Percentiles rank a stretch among this genome's conserved stretches.
Evolutionary conservation across 2,329 filamentous ascomycete genomes (phyloP).

Genomic region (Diaporthe citrichinensis): DNA sequence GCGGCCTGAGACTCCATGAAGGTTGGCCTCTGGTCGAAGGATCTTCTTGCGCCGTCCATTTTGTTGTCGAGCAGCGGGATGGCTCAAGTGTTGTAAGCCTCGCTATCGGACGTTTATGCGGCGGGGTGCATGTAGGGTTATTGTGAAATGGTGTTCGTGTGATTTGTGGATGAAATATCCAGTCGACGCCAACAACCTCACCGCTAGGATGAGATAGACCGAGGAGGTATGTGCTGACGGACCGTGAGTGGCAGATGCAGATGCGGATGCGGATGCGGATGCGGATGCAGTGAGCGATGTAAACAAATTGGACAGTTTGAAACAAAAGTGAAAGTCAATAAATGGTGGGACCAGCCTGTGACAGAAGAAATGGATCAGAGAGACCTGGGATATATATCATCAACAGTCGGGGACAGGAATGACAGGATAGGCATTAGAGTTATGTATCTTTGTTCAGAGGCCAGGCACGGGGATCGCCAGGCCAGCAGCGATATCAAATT

Average conservation of each 20-base stretch:
- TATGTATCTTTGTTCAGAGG: slow-evolving; percentile 6
- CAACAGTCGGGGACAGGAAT: not conserved
- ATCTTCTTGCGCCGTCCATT: slow-evolving; percentile 20
- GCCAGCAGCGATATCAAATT: slow-evolving; percentile 4
- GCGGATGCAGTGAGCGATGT: not conserved
- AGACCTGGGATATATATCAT: slow-evolving; percentile 18
- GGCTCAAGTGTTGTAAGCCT: slow-evolving; percentile 4
- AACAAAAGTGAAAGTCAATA: slow-evolving; percentile 18
- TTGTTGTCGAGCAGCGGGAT: slow-evolving; percentile 11
- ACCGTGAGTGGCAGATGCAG: not conserved
- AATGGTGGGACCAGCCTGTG: slow-evolving; percentile 33
- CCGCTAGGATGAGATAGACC: slow-evolving; percentile 11
- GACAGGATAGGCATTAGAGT: slow-evolving; percentile 5
- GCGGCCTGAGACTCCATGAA: slow-evolving; percentile 11
- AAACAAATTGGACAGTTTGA: slow-evolving; percentile 11
- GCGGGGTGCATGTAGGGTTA: slow-evolving; percentile 14
- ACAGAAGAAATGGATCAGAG: slow-evolving; percentile 9
- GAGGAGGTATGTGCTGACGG: slow-evolving; percentile 29
- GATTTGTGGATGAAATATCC: not conserved
- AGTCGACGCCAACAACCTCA: slow-evolving; percentile 25
- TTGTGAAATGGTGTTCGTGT: not conserved
- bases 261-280: not conserved
- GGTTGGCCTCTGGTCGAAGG: not conserved
- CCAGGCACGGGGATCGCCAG: slow-evolving; percentile 13
- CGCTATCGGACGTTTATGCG: slow-evolving; percentile 9